Evolutionary conservation across 768 basidiomycete genomes (phyloP), one percentile per base, ranked within the genome.

Genomic region (Lactarius tabidus): DNA sequence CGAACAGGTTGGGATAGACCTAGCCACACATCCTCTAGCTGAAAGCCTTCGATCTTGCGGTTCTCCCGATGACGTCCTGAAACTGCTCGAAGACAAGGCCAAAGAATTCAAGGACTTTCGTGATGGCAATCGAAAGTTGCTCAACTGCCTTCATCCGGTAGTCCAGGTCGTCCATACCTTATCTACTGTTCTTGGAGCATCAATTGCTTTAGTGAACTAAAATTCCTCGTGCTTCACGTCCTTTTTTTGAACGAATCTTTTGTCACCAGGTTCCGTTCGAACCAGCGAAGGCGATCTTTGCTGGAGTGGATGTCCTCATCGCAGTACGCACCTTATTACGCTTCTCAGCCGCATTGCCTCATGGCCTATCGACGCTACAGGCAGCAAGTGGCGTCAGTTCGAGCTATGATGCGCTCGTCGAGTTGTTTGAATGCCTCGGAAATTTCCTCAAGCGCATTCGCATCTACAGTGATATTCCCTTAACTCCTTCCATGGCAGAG

Each of bases 271-370:
- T 45, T 23, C 31, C 41, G 18, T 63, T 57, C 15, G 45, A 26
- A n/a, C 62, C 56, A 29, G 35, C 57, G 1, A 57, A 51, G 3
- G 56, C 56, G 28, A 57, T 63, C 10, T 58, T 63, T 39, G 28
- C 45, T 29, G 57, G 35, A 23, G 6, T 63, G 7, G 62, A 28
- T 10, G 29, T 58, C 15, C 17, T 63, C n/a, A 56, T 63, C 28
- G 28, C 18, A 3, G 62, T 63, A 36, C 20, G 56, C n/a, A n/a
- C n/a, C n/a, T n/a, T n/a, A n/a, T n/a, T 20, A 17, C 36, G n/a
- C 28, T 20, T 17, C 35, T 15, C n/a, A n/a, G n/a, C n/a, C n/a
- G 8, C 26, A 20, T 12, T 7, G 51, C 26, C 38, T 39, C 8
- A 1, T n/a, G n/a, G n/a, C n/a, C n/a, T n/a, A n/a, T n/a, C 7